Base-by-base conservation (phyloP, 768 basidiomycete genomes). In the Neoboletus brunneissimus region DNA sequence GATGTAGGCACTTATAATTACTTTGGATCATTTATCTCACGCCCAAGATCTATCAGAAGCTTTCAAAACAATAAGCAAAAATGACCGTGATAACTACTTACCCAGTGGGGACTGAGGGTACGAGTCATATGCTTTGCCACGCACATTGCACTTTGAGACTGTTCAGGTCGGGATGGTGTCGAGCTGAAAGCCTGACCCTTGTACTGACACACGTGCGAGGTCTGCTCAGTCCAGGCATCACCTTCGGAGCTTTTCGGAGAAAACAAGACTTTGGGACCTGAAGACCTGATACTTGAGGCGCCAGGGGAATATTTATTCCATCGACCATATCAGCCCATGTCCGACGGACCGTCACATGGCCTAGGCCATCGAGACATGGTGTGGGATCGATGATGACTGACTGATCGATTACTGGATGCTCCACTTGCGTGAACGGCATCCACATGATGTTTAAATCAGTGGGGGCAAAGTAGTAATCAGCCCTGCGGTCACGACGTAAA, bases 11-110 rank as follows among this genome's bases (percentile, higher is more conserved):
- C 52, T 18, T 20, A 51, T 52, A 29, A 29, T 25, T 20, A 48
- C 53, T 22, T 40, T 18, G 46, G 37, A 42, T 34, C 38, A n/a
- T 56, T 53, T 51, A 53, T 53, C 20, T 43, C 37, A 20, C 44
- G 53, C 56, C 40, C 13, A n/a, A 38, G 27, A 32, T 46, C 13
- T 35, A 34, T 27, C 10, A 42, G 45, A 48, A 41, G 37, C 29
- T 4, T 27, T 61, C 23, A 20, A 31, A 32, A 34, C 15, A 22
- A n/a, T 48, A 57, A 31, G 32, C 31, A 13, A 35, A 1, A 35
- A 49, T 50, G 34, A 43, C 32, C 13, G 42, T 49, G 25, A 55
- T 34, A 34, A 4, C 18, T 15, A 20, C 38, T 11, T 29, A 16
- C 47, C 34, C 38, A 8, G 29, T 27, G 5, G 45, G 11, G 45